phyloP scores from a whole-genome alignment of 257 asterid species.

The Hygrophila difformis region DNA sequence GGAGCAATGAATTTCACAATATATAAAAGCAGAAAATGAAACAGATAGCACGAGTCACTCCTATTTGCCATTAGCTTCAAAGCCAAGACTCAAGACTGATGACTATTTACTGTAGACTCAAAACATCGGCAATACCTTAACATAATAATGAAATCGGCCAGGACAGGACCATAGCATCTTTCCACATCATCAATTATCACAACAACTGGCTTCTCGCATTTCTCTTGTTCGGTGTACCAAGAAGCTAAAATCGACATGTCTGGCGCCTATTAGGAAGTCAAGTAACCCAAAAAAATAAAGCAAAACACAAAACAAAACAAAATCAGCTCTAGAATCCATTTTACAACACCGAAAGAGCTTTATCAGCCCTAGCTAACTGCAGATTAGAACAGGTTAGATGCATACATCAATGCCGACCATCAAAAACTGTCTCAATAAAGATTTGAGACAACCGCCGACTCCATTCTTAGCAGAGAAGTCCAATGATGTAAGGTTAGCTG shows the following conservation, averaged over 20 bases:
- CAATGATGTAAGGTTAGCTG: conserved; percentile 65
- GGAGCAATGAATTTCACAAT: too few species aligned
- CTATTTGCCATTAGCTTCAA: too few species aligned
- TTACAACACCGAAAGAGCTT: neutral
- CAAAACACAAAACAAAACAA: neutral
- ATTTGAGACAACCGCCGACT: conserved; percentile 73
- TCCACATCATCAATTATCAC: too few species aligned
- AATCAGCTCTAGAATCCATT: conserved; percentile 15
- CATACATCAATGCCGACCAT: conserved; percentile 55
- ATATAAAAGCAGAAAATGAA: too few species aligned
- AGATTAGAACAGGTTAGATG: conserved; percentile 6
- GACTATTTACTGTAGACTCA: too few species aligned
- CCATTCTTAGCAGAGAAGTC: conserved; percentile 73
- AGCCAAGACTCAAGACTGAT: too few species aligned
- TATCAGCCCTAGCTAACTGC: conserved; percentile 1
- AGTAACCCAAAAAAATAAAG: conserved; percentile 19
- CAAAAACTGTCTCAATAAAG: conserved; percentile 61
- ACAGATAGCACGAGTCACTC: too few species aligned
- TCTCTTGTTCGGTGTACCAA: conserved; percentile 61
- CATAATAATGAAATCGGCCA: too few species aligned
- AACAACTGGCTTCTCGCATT: conserved; percentile 49
- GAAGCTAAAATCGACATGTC: too few species aligned
- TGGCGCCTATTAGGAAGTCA: conserved; percentile 57
- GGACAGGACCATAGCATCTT: too few species aligned
- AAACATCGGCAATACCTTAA: too few species aligned